phyloP scores from a whole-genome alignment of 1,284 basidiomycete genomes.

The Apiotrichum gracile region DNA sequence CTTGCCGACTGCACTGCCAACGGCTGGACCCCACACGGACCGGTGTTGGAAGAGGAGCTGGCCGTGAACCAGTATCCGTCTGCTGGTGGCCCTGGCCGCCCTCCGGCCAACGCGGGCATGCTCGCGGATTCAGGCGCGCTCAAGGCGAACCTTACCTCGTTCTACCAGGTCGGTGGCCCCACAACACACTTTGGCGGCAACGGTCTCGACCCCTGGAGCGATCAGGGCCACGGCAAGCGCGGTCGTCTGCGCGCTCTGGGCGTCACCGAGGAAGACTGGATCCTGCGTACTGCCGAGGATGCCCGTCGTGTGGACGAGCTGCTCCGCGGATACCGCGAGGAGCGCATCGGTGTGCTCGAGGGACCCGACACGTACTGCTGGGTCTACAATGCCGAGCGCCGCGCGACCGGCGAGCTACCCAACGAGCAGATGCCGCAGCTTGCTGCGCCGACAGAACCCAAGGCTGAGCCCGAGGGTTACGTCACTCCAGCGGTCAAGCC shows the following conservation, averaged over 20 bases:
- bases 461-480: neutral
- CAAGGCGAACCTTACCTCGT: constrained; percentile 29
- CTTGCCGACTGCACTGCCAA: constrained; percentile 63
- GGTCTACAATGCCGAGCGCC: constrained; percentile 28
- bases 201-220: constrained; percentile 76
- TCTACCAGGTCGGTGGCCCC: constrained; percentile 76
- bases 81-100: constrained; percentile 30
- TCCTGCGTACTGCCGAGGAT: constrained; percentile 66
- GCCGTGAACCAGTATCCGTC: constrained; percentile 25
- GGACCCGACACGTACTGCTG: constrained; percentile 33
- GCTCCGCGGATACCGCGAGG: constrained; percentile 59
- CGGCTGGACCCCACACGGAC: constrained; percentile 67
- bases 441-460: neutral
- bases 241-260: constrained; percentile 54
- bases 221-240: constrained; percentile 62
- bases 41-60: constrained; percentile 67
- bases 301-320: constrained; percentile 59
- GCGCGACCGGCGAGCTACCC: constrained; percentile 5
- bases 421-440: neutral
- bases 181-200: constrained; percentile 78
- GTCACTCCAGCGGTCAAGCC: neutral
- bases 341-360: constrained; percentile 52
- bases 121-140: constrained; percentile 46
- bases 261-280: constrained; percentile 81
- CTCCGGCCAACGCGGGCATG: constrained; percentile 14